Percentiles rank a stretch among this genome's conserved stretches.
Evolutionary conservation across 805 yeast species (phyloP).

Genomic region (Schwanniomyces pseudopolymorphus): DNA sequence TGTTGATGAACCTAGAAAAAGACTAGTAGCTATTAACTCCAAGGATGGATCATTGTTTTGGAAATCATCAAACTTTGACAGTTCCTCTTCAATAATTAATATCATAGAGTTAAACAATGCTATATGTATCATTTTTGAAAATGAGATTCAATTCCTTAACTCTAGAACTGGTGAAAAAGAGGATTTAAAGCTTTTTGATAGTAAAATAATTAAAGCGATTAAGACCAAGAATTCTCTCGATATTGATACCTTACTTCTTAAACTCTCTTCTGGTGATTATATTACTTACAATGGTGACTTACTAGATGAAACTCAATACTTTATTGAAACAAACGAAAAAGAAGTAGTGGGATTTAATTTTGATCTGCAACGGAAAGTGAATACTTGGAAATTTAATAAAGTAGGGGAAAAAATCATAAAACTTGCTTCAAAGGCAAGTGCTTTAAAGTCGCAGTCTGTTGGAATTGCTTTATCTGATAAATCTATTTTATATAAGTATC

Average conservation of each 20-base stretch:
- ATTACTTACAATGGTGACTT: not conserved
- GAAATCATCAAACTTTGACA: conserved; percentile 18
- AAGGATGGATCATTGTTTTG: conserved; percentile 41
- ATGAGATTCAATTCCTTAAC: conserved; percentile 8
- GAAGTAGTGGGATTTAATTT: conserved; percentile 22
- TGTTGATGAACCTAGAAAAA: conserved; percentile 18
- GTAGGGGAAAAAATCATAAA: conserved; percentile 15
- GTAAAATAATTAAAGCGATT: not conserved
- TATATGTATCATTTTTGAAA: conserved; percentile 12
- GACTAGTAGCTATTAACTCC: conserved; percentile 44
- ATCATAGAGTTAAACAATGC: conserved; percentile 12
- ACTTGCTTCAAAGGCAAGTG: conserved; percentile 19
- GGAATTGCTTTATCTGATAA: conserved; percentile 72
- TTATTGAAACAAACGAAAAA: conserved; percentile 11
- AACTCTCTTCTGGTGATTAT: not conserved
- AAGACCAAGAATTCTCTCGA: not conserved
- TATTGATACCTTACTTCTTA: not conserved
- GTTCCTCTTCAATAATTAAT: conserved; percentile 6
- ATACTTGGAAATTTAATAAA: conserved; percentile 31
- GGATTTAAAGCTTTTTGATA: conserved; percentile 1
- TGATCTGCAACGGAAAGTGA: conserved; percentile 9
- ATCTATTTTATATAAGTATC: conserved; percentile 77
- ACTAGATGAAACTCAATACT: conserved; percentile 8
- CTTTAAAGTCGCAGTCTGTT: conserved; percentile 43
- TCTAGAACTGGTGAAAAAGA: conserved; percentile 17